phyloP scores from a whole-genome alignment of 257 asterid species.

The Capsicum pubescens region DNA sequence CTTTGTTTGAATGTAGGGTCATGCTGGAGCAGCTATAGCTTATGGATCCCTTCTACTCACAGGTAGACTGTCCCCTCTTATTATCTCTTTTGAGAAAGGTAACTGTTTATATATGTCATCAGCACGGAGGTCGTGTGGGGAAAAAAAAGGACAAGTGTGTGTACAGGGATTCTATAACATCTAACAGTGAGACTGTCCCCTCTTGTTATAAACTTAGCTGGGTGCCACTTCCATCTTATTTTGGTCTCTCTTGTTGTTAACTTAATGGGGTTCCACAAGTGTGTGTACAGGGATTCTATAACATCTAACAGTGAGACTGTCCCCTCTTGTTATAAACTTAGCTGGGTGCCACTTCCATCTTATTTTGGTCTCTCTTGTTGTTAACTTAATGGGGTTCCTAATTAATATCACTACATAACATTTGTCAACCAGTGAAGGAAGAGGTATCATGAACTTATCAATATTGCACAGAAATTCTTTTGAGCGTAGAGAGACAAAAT shows the following conservation, averaged over 20 bases:
- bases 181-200: not conserved
- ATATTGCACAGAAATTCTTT: not conserved
- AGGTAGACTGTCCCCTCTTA: conserved; percentile 43
- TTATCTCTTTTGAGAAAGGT: not conserved
- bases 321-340: not conserved
- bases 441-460: not conserved
- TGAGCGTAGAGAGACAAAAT: not conserved
- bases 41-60: conserved; percentile 88
- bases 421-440: not conserved
- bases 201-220: not conserved
- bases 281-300: not conserved
- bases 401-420: not conserved
- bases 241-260: not conserved
- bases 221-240: not conserved
- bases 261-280: not conserved
- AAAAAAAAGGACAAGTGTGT: not conserved
- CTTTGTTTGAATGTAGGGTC: conserved; percentile 63
- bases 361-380: not conserved
- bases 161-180: not conserved
- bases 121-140: not conserved
- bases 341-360: not conserved
- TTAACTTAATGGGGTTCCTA: not conserved
- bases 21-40: conserved; percentile 88
- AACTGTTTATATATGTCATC: not conserved
- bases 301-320: not conserved